Evolutionary conservation across 2,329 filamentous ascomycete genomes (phyloP).

Genomic region (Ustilaginoidea virens): DNA sequence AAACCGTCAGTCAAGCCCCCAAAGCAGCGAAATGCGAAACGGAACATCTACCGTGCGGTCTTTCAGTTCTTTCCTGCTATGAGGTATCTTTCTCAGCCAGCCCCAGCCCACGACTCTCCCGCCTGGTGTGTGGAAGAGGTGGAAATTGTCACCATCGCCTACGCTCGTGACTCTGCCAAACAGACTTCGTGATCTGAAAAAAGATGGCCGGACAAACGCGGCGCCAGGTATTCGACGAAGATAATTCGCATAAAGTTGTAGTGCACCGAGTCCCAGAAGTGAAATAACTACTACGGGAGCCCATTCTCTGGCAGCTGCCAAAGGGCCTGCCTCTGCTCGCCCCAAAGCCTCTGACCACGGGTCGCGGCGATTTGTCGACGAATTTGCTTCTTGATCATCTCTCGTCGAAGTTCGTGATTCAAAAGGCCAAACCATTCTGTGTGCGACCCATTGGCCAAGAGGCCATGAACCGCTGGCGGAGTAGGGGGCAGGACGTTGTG

Average conservation of each 20-base stretch:
- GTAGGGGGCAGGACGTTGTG: no score
- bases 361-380: constrained; percentile 12
- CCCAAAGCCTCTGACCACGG: constrained; percentile 25
- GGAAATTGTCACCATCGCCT: constrained; percentile 92
- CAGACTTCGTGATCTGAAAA: constrained; percentile 61
- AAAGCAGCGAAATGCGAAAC: no score
- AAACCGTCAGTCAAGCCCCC: neutral
- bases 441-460: constrained; percentile 14
- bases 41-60: constrained; percentile 69
- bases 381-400: constrained; percentile 9
- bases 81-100: constrained; percentile 68
- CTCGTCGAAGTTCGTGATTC: constrained; percentile 14
- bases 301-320: constrained; percentile 23
- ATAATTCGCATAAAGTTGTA: constrained; percentile 54
- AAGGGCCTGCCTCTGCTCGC: constrained; percentile 11
- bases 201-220: constrained; percentile 55
- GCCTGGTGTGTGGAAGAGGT: constrained; percentile 89
- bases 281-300: constrained; percentile 22
- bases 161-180: constrained; percentile 84
- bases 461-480: constrained; percentile 2
- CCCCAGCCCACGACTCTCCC: constrained; percentile 79
- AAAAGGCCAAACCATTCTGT: constrained; percentile 26
- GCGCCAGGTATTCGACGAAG: constrained; percentile 73
- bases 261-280: constrained; percentile 20
- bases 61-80: constrained; percentile 50